Base-by-base conservation (phyloP, 441 rosid species). In the Corymbia citriodora region DNA sequence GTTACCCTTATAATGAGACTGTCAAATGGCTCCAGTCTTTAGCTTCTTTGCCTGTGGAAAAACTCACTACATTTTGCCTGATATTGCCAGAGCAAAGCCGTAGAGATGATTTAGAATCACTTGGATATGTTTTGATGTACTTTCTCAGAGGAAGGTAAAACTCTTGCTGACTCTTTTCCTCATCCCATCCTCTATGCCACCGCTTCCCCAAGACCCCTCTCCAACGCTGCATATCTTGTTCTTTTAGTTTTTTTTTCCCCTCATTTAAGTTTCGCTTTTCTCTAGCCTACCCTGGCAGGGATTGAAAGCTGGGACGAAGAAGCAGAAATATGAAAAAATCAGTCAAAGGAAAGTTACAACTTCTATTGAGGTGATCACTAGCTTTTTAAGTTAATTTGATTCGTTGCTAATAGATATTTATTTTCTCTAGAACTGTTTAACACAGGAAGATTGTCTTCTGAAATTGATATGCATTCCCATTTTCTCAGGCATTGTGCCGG, bases 211-310 rank as follows among this genome's bases (percentile, higher is more conserved):
- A 54, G 31, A 55, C 50, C 21, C 68, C 50, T 57, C 49, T 45
- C 85, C 10, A 45, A 79, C 1, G 9, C n/a, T 79, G 17, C 49
- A 52, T 79, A 23, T 79, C 52, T 79, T 45, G 52, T 79, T 79
- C 83, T 6, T 74, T 45, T 79, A 55, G 57, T 74, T 40, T 15
- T 36, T 25, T 74, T 21, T 17, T 59, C 52, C 11, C 40, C 49
- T 88, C 63, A 52, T 88, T n/a, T 57, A 31, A 49, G 55, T 90
- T 59, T 88, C 14, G n/a, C 81, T 31, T 90, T 88, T 87, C 65
- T 88, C 45, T 89, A 90, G 91, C 88, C 91, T 90, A 70, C 91
- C 91, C 87, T 90, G 91, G 91, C 91, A 90, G 90, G 91, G 91
- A 33, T 89, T 90, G 48, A 90, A 88, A 85, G 91, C 91, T 33